A percentile compares a stretch with the other conserved stretches of the same genome.
These are phyloP conservation scores for Petunia hybrid DNA, from an alignment of 305 asterid genomes.

Conservation along the genomic window DNA sequence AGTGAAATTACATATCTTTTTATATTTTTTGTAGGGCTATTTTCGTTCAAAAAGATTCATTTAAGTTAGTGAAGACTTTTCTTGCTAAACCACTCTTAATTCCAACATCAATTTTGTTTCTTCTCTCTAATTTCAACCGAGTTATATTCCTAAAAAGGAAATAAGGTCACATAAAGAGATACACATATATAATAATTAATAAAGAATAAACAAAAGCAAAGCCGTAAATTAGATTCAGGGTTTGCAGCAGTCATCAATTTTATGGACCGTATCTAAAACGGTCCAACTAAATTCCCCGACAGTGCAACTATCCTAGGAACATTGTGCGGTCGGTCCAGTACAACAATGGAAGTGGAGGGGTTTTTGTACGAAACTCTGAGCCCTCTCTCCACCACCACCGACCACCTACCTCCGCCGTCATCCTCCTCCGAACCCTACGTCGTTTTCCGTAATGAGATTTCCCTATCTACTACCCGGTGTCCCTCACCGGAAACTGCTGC, in stretches of 20 bases:
- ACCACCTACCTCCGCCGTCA: conserved; percentile 41
- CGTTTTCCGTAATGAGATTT: conserved; percentile 68
- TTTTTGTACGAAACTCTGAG: conserved; percentile 66
- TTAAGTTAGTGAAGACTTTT: too few relatives aligned
- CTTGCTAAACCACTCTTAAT: too few relatives aligned
- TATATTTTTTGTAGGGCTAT: too few relatives aligned
- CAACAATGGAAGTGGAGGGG: conserved; percentile 40
- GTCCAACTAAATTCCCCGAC: not conserved
- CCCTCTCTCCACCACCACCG: conserved; percentile 13
- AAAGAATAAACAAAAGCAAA: not conserved
- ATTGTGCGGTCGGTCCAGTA: conserved; percentile 13
- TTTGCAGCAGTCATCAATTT: not conserved
- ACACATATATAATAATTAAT: too few relatives aligned
- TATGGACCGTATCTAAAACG: not conserved
- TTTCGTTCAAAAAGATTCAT: too few relatives aligned
- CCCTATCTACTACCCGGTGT: conserved; percentile 48
- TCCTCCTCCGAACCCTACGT: conserved; percentile 56
- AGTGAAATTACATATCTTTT: too few relatives aligned
- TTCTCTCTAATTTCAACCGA: too few relatives aligned
- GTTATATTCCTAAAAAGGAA: too few relatives aligned
- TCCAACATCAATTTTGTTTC: too few relatives aligned
- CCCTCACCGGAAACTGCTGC: conserved; percentile 62
- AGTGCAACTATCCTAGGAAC: not conserved
- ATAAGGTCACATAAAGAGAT: too few relatives aligned
- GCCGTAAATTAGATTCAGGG: not conserved